Conservation (phyloP, 108 stramenopile genomes). For the Heterococcus sp. region DNA sequence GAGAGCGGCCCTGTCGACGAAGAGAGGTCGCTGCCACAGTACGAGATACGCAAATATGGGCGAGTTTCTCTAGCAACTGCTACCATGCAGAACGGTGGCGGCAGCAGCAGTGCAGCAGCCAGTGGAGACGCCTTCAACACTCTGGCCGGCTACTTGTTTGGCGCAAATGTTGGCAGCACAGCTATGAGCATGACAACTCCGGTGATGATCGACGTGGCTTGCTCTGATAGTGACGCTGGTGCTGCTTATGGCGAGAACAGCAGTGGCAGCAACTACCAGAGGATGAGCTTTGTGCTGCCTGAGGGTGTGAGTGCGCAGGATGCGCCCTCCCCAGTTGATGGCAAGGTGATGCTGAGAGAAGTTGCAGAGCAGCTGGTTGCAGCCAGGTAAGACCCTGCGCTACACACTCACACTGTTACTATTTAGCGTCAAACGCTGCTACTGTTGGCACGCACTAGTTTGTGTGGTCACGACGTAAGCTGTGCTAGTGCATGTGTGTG, state of each 20-base stretch:
- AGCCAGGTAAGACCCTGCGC: background rate
- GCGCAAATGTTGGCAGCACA: conserved; percentile 72
- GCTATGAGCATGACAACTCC: conserved; percentile 94
- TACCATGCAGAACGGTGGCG: background rate
- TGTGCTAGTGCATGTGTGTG: too few species aligned
- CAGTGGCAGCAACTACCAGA: conserved; percentile 1
- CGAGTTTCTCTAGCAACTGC: background rate
- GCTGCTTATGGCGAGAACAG: background rate
- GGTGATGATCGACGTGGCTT: conserved; percentile 46
- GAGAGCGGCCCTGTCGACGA: background rate
- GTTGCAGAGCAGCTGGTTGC: conserved; percentile 12
- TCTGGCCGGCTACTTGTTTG: conserved; percentile 88
- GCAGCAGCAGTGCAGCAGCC: background rate
- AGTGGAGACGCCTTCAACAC: conserved; percentile 75
- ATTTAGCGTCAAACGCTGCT: too few species aligned
- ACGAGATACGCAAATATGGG: background rate
- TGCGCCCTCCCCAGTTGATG: conserved; percentile 71
- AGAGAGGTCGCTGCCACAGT: background rate
- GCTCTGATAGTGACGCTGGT: background rate
- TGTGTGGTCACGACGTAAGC: too few species aligned
- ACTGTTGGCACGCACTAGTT: too few species aligned
- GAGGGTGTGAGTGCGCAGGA: conserved; percentile 67
- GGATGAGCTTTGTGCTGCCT: conserved; percentile 85
- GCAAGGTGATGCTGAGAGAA: conserved; percentile 62
- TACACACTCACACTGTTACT: too few species aligned